A percentile compares a stretch with the other conserved stretches of the same genome.
Conservation (phyloP, 148 eudicot species). For the Chenopodium formosanum region DNA sequence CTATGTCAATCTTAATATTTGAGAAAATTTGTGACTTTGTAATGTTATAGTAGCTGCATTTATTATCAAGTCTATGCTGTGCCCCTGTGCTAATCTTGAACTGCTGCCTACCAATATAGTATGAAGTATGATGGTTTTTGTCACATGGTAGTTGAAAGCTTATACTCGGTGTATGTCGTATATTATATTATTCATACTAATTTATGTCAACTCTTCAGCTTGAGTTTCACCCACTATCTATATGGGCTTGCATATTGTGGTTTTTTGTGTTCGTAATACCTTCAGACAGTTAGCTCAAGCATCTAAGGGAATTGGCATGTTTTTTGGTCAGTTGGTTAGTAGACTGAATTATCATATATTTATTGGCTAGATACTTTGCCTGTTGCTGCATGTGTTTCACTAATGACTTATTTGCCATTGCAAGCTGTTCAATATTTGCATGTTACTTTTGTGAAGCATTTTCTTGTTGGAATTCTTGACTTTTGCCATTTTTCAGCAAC, state of each 20-base stretch:
- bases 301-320: no score
- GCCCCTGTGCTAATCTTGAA: neutral
- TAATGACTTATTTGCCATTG: neutral
- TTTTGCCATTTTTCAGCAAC: neutral
- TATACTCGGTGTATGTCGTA: neutral
- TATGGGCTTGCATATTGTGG: neutral
- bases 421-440: neutral
- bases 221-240: neutral
- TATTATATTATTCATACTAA: neutral
- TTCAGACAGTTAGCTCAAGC: no score
- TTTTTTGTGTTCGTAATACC: neutral
- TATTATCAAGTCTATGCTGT: neutral
- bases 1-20: conserved; percentile 5
- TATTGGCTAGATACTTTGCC: neutral
- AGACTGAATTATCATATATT: neutral
- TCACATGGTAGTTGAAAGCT: neutral
- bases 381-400: neutral
- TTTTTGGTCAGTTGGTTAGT: neutral
- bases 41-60: neutral
- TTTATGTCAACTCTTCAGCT: neutral
- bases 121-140: neutral
- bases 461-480: neutral
- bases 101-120: no score
- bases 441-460: neutral
- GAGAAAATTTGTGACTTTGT: neutral